Evolutionary conservation across 768 basidiomycete species (phyloP).

Genomic region (Rhizopogon vulgaris): DNA sequence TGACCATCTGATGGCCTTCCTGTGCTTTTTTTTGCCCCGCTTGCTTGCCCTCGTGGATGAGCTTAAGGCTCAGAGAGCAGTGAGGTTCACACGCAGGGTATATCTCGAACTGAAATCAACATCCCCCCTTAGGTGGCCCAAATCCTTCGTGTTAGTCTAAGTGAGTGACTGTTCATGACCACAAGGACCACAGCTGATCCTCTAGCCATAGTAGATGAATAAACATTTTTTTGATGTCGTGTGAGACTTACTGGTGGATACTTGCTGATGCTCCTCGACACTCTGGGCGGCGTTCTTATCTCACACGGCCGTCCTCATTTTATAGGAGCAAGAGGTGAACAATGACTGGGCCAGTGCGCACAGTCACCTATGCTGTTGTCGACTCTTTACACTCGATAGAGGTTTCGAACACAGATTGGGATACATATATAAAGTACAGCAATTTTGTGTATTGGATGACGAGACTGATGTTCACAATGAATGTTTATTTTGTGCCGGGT

Average conservation of each 20-base stretch:
- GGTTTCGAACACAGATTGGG: constrained; percentile 31
- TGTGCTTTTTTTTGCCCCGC: constrained; percentile 37
- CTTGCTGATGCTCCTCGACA: constrained; percentile 75
- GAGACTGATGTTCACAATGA: not conserved
- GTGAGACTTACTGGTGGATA: not conserved
- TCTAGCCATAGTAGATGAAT: not conserved
- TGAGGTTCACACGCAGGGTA: constrained; percentile 50
- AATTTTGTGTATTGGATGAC: not conserved
- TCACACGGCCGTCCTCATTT: constrained; percentile 93
- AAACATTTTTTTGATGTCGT: not conserved
- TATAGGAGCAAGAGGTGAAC: constrained; percentile 73
- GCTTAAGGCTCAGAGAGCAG: constrained; percentile 24
- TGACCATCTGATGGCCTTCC: constrained; percentile 20
- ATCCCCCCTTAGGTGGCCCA: not conserved
- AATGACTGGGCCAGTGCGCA: constrained; percentile 17
- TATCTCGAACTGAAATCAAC: constrained; percentile 14
- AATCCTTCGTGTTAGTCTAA: not conserved
- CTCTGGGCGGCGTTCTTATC: constrained; percentile 78
- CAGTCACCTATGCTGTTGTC: constrained; percentile 31
- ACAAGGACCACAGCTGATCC: not conserved
- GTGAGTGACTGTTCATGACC: constrained; percentile 9
- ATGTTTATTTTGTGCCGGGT: constrained; percentile 42
- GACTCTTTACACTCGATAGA: constrained; percentile 20
- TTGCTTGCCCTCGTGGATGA: constrained; percentile 20
- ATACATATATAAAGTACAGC: constrained; percentile 11